phyloP scores from a whole-genome alignment of 1,284 basidiomycete genomes.

The Heterobasidion parviporum region DNA sequence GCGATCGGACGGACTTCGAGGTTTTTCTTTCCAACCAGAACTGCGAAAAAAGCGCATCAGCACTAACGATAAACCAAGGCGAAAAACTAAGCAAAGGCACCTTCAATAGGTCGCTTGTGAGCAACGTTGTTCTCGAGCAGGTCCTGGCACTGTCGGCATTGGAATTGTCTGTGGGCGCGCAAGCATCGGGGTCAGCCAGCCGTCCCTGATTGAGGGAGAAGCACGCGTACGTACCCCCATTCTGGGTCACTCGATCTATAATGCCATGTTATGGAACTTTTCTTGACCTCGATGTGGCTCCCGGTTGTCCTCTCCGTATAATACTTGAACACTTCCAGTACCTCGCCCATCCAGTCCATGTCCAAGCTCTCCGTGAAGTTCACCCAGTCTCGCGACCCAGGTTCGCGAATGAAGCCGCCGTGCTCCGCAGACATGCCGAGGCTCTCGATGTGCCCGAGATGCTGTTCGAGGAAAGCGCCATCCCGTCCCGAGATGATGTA shows the following conservation, averaged over 20 bases:
- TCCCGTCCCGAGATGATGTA: constrained; percentile 99
- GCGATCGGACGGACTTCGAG: constrained; percentile 93
- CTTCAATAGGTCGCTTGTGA: constrained; percentile 83
- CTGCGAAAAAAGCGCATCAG: constrained; percentile 29
- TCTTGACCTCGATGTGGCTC: constrained; percentile 95
- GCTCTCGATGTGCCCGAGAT: constrained; percentile 78
- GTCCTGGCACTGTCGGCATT: constrained; percentile 95
- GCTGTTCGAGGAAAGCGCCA: constrained; percentile 83
- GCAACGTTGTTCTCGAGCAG: constrained; percentile 89
- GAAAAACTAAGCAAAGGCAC: constrained; percentile 26
- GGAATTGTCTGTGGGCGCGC: constrained; percentile 61
- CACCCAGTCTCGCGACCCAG: constrained; percentile 62
- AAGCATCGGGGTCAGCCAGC: constrained; percentile 11
- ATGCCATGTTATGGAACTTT: constrained; percentile 97
- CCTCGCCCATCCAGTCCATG: constrained; percentile 98
- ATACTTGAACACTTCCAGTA: constrained; percentile 92
- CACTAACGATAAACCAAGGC: constrained; percentile 5
- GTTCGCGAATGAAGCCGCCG: constrained; percentile 85
- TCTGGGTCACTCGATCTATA: constrained; percentile 91
- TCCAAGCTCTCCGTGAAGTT: constrained; percentile 90
- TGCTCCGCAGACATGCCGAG: constrained; percentile 96
- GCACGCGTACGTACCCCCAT: constrained; percentile 76
- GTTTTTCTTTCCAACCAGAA: constrained; percentile 96
- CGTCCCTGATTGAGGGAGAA: constrained; percentile 1
- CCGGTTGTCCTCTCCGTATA: constrained; percentile 96